Evolutionary conservation across 1,139 yeast genomes (phyloP), one percentile per base, ranked within the genome.

Genomic region (Sugiyamaella castrensis): DNA sequence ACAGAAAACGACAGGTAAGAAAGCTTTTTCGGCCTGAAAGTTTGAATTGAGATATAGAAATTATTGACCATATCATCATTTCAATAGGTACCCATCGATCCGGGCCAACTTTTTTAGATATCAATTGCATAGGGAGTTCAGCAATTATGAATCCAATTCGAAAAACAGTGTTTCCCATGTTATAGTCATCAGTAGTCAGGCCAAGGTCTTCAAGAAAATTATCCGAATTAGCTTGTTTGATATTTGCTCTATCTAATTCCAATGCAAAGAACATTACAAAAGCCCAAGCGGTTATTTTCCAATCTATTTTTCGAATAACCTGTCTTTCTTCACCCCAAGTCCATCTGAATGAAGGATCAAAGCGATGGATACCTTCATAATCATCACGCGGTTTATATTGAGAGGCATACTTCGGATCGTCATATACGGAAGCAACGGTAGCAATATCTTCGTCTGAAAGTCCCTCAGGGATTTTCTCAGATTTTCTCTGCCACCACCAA

Each of bases 21-120:
- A n/a, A n/a, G n/a, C n/a, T n/a, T n/a, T n/a, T n/a, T n/a, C n/a
- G n/a, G n/a, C n/a, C n/a, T n/a, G n/a, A n/a, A n/a, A n/a, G n/a
- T n/a, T n/a, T n/a, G n/a, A n/a, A n/a, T 57, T 79, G 82, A 9
- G 66, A 57, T 34, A 73, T 63, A 1, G 81, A 73, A 0, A 78
- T 76, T 26, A 76, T 51, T 44, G 78, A 73, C 82, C 83, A 79
- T 1, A 67, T 53, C 1, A 67, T 60, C 65, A 79, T 73, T 56
- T 77, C 81, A 27, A 69, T 59, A 0, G 83, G 83, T 37, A 79
- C 71, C 73, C 80, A 78, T 41, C 72, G 62, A 53, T 79, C 81
- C 5, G 81, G 78, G 2, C 83, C 83, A 40, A 79, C 47, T 40
- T 67, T 43, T 54, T 78, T 77, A 34, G 79, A 74, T 40, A 79